Evolutionary conservation across 257 asterid genomes (phyloP).

Genomic region (Solanum pimpinellifolium): DNA sequence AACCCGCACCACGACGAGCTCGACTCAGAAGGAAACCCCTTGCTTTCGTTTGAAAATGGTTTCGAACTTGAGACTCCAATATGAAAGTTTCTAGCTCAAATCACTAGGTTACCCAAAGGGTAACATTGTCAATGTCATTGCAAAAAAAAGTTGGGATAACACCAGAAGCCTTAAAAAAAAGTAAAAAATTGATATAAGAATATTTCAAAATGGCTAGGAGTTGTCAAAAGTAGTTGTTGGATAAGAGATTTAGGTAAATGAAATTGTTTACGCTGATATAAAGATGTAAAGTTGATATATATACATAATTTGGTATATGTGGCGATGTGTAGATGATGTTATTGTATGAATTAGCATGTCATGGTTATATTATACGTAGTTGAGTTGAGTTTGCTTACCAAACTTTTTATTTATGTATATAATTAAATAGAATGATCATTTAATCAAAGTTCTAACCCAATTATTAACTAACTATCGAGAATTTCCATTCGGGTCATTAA

Average conservation of each 20-base stretch:
- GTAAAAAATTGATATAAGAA: not conserved
- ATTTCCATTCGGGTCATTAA: not conserved
- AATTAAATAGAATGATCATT: not conserved
- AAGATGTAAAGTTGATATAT: not conserved
- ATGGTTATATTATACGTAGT: not conserved
- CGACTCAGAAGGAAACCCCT: too few relatives aligned
- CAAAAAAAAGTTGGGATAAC: too few relatives aligned
- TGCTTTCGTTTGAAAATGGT: too few relatives aligned
- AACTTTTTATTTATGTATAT: too few relatives aligned
- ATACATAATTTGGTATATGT: not conserved
- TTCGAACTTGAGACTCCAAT: too few relatives aligned
- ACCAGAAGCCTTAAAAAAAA: not conserved
- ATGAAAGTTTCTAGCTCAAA: too few relatives aligned
- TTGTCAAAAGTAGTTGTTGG: not conserved
- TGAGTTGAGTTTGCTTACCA: not conserved
- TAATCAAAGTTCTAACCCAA: not conserved
- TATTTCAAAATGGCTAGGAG: not conserved
- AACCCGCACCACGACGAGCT: too few relatives aligned
- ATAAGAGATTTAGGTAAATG: not conserved
- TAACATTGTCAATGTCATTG: not conserved
- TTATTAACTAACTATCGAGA: not conserved
- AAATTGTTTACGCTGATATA: too few relatives aligned
- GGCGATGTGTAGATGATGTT: not conserved
- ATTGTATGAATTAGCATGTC: not conserved
- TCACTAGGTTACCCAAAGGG: rapidly evolving